Conservation (phyloP, 805 yeast species). For the Jamesozyma jinghongensis region DNA sequence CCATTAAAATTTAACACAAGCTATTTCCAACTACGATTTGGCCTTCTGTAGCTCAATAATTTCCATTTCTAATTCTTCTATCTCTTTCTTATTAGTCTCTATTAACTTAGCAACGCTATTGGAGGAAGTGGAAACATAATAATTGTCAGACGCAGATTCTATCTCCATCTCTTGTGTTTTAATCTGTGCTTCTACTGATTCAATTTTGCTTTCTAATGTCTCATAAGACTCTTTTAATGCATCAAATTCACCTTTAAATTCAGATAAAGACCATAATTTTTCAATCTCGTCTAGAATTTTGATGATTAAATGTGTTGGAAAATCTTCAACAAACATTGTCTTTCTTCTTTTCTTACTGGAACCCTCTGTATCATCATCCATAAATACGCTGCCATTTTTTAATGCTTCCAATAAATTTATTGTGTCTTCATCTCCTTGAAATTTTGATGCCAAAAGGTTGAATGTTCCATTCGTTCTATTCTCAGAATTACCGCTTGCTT, state of each 20-base stretch:
- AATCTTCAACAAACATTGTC: slow-evolving; percentile 34
- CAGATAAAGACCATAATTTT: slow-evolving; percentile 29
- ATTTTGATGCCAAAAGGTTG: slow-evolving; percentile 27
- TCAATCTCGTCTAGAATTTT: slow-evolving; percentile 29
- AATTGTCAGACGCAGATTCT: slow-evolving; percentile 12
- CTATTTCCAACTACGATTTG: too few species aligned
- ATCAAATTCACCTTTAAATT: slow-evolving; percentile 37
- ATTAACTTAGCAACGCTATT: slow-evolving; percentile 34
- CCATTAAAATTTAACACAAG: too few species aligned
- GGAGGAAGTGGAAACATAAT: slow-evolving; percentile 6
- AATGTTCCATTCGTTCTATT: slow-evolving; percentile 16
- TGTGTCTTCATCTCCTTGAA: slow-evolving; percentile 26
- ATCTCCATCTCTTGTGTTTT: slow-evolving; percentile 22
- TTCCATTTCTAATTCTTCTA: slow-evolving; percentile 35
- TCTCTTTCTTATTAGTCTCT: slow-evolving; percentile 38
- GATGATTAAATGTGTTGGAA: slow-evolving; percentile 21
- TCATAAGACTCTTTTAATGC: slow-evolving; percentile 37
- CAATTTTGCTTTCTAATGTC: slow-evolving; percentile 32
- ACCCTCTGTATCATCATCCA: slow-evolving; percentile 25
- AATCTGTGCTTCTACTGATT: slow-evolving; percentile 21
- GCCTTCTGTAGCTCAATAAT: slow-evolving; percentile 13
- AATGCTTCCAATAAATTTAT: slow-evolving; percentile 36
- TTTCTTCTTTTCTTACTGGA: slow-evolving; percentile 19
- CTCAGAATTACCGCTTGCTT: slow-evolving; percentile 4
- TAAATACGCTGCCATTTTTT: slow-evolving; percentile 34